phyloP scores from a whole-genome alignment of 2,329 filamentous ascomycete genomes.

The Cercospora berteroae region DNA sequence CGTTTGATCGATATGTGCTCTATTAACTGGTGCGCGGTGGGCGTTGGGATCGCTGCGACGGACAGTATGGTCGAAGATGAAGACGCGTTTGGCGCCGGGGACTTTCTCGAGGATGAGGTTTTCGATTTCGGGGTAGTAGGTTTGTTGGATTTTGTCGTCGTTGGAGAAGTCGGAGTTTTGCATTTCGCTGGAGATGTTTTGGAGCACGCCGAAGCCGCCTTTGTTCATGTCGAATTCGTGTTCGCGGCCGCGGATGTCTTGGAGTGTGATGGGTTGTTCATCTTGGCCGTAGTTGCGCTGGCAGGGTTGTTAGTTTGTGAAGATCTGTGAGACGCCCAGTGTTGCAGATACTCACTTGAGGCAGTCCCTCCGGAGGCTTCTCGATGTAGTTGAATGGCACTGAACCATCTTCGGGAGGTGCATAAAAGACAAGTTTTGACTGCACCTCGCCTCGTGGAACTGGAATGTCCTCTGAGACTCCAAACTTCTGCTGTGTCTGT shows the following conservation, averaged over 20 bases:
- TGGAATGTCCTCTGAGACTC: constrained; percentile 29
- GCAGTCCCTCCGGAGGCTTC: constrained; percentile 54
- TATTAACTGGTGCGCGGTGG: constrained; percentile 65
- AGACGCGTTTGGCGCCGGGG: constrained; percentile 63
- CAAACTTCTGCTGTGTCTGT: constrained; percentile 30
- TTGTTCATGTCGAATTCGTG: constrained; percentile 64
- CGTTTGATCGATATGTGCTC: constrained; percentile 84
- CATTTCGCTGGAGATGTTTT: constrained; percentile 54
- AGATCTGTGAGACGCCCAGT: too few species aligned
- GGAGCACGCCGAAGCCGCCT: constrained; percentile 70
- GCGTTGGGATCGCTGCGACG: constrained; percentile 62
- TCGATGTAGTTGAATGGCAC: constrained; percentile 62
- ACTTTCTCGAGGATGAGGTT: constrained; percentile 65
- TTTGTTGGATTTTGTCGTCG: constrained; percentile 64
- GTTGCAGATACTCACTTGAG: neutral
- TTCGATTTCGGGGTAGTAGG: constrained; percentile 86
- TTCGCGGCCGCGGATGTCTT: constrained; percentile 73
- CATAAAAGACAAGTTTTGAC: constrained; percentile 65
- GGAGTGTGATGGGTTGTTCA: constrained; percentile 56
- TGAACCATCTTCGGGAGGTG: constrained; percentile 58
- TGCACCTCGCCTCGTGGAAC: constrained; percentile 61
- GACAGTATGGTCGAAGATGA: constrained; percentile 87
- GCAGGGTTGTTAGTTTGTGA: constrained; percentile 43
- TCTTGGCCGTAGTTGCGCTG: constrained; percentile 63
- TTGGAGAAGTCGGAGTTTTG: constrained; percentile 58